Evolutionary conservation across 805 yeast genomes (phyloP).

Genomic region (Kodamaea neixiangensis): DNA sequence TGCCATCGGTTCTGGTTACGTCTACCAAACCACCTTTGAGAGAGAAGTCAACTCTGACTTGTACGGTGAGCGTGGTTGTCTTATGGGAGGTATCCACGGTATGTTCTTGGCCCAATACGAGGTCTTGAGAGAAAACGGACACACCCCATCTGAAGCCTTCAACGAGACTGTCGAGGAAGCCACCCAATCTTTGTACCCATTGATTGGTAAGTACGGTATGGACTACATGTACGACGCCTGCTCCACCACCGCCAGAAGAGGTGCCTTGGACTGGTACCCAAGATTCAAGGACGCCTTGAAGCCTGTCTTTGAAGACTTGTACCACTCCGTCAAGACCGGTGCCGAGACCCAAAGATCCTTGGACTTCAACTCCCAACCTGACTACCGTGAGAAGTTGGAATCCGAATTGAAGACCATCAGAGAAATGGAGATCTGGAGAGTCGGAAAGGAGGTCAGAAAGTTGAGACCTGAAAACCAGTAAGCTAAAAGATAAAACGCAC

Average conservation of each 20-base stretch:
- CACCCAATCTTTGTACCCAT: conserved; percentile 98
- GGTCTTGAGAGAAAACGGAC: conserved; percentile 99
- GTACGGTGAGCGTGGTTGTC: conserved; percentile 99
- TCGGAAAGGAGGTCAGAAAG: conserved; percentile 99
- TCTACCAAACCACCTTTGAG: conserved; percentile 99
- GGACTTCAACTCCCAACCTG: conserved; percentile 97
- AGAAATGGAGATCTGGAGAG: conserved; percentile 98
- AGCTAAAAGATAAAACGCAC: conserved; percentile 17
- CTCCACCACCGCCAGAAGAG: conserved; percentile 99
- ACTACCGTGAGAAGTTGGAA: conserved; percentile 96
- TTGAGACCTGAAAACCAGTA: conserved; percentile 99
- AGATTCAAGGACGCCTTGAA: conserved; percentile 97
- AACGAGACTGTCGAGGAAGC: conserved; percentile 99
- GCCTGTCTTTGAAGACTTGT: conserved; percentile 96
- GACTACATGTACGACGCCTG: conserved; percentile 99
- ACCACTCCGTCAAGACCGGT: conserved; percentile 94
- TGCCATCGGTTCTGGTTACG: conserved; percentile 99
- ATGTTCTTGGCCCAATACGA: conserved; percentile 99
- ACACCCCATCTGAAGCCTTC: conserved; percentile 99
- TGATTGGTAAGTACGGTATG: conserved; percentile 99
- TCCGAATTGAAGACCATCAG: conserved; percentile 90
- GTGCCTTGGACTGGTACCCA: conserved; percentile 99
- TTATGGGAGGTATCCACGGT: conserved; percentile 99
- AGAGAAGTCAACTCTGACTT: conserved; percentile 98
- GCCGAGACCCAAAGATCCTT: conserved; percentile 97